A percentile compares a stretch with the other conserved stretches of the same genome.
phyloP scores from a whole-genome alignment of 1,139 yeast genomes.

The Yamadazyma epiphylla region DNA sequence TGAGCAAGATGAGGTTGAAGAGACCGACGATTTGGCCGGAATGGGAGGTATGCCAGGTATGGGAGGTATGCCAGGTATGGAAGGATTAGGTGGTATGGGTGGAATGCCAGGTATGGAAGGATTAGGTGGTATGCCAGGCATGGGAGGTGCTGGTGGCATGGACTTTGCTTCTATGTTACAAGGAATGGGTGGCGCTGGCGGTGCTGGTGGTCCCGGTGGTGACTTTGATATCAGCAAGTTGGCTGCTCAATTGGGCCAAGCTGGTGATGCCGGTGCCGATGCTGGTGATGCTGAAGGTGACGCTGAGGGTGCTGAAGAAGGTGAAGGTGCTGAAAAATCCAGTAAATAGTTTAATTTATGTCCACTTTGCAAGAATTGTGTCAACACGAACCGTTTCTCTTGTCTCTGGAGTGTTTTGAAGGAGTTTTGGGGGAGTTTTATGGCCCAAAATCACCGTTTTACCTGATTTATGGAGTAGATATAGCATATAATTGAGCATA shows the following conservation, averaged over 20 bases:
- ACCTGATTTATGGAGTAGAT: neutral
- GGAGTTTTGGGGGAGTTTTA: no score
- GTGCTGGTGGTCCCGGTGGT: slow-evolving; percentile 29
- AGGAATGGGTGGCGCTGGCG: slow-evolving; percentile 32
- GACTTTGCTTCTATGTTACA: slow-evolving; percentile 20
- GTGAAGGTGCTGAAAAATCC: slow-evolving; percentile 23
- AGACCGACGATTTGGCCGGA: slow-evolving; percentile 36
- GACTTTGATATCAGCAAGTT: slow-evolving; percentile 35
- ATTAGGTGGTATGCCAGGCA: slow-evolving; percentile 24
- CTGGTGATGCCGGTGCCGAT: slow-evolving; percentile 33
- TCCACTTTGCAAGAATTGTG: no score
- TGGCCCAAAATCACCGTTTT: no score
- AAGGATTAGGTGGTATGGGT: slow-evolving; percentile 19
- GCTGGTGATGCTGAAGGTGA: slow-evolving; percentile 30
- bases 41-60: slow-evolving; percentile 28
- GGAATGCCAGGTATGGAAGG: slow-evolving; percentile 26
- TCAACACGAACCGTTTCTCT: no score
- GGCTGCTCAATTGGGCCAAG: slow-evolving; percentile 45
- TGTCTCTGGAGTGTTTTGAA: no score
- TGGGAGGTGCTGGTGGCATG: slow-evolving; percentile 23
- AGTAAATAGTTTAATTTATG: slow-evolving; percentile 2
- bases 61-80: slow-evolving; percentile 23
- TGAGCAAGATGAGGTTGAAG: slow-evolving; percentile 69
- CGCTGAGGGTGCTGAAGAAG: slow-evolving; percentile 23
- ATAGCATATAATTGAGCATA: neutral